A percentile compares a stretch with the other conserved stretches of the same genome.
Evolutionary conservation across 306 rosid species (phyloP).

Genomic region (cucumber (Cucumis sativus)): Cucumber_9930_V3 NC_026659.2:16646501-16647000

Average conservation of each 20-base stretch:
- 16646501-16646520: conserved; percentile 72
- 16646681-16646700: background rate
- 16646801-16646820: background rate
- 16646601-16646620: conserved; percentile 20
- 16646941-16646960: background rate
- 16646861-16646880: background rate
- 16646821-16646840: background rate
- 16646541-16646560: conserved; percentile 85
- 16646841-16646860: background rate
- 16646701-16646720: background rate
- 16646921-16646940: background rate
- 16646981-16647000: background rate
- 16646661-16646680: background rate
- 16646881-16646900: background rate
- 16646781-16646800: background rate
- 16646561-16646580: conserved; percentile 87
- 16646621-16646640: background rate
- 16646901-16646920: background rate
- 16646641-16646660: background rate
- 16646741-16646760: background rate
- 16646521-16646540: conserved; percentile 86
- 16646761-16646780: background rate
- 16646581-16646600: conserved; percentile 94
- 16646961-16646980: background rate
- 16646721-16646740: background rate